Evolutionary conservation across 2,329 filamentous ascomycete species (phyloP), one percentile per base, ranked within the genome.

Genomic region (Lasiodiplodia gonubiensis): DNA sequence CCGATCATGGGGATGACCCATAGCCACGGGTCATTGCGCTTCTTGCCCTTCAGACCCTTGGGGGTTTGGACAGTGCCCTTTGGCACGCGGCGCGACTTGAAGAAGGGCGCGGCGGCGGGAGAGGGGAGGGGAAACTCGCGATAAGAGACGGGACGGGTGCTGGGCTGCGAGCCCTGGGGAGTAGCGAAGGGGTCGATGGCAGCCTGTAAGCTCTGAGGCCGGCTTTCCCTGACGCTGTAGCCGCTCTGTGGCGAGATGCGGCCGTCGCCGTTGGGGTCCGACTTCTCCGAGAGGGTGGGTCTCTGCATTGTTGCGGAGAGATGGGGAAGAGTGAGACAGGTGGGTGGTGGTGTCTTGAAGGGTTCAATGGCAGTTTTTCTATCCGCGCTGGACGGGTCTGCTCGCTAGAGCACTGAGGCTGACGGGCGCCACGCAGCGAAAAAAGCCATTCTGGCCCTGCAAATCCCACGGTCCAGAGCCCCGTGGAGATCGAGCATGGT

Each of bases 41-140:
- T 53, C 48, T 60, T 67, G 35, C 55, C 55, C n/a, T 46, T 42
- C 33, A 57, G 42, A 11, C 35, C 55, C 27, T 57, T 57, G 14
- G 65, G 65, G 4, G 65, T 67, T 25, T 67, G 54, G 7, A 67
- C 33, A 6, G 35, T 61, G n/a, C 65, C 65, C 46, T 67, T 67
- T 14, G 54, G 54, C 0, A 37, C 55, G 53, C 55, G 27, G 3
- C 65, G 46, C 10, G 54, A 61, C n/a, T 46, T 23, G 42, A 67
- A 67, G n/a, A 54, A 67, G 7, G 53, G 53, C 7, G 27, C 37
- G 8, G 52, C 64, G 11, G 53, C 42, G n/a, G 54, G 64, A 14
- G 64, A 66, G 8, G 64, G 49, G 23, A 57, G n/a, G 2, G 64
- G 39, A 18, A 53, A 51, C 5, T 49, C 53, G 23, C 64, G 55